A percentile compares a stretch with the other conserved stretches of the same genome.
These are phyloP conservation scores for Diaporthe batatas DNA, from an alignment of 2,329 filamentous ascomycete species.

Conservation along the genomic window DNA sequence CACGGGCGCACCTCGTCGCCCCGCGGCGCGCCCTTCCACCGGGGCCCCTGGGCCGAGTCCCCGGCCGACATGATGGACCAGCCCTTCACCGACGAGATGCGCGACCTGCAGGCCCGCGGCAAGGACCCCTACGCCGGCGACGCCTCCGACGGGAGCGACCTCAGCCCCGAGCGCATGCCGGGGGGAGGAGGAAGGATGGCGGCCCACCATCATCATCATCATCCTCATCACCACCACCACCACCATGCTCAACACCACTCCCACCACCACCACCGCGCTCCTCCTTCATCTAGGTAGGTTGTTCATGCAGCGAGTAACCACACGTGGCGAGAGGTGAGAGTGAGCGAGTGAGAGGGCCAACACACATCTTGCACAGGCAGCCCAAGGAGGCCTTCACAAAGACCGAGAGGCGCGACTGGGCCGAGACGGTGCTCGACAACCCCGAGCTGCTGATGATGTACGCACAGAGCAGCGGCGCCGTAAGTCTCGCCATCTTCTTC, in stretches of 20 bases:
- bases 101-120: slow-evolving; percentile 70
- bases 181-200: slow-evolving; percentile 2
- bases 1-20: slow-evolving; percentile 46
- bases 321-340: too few species aligned
- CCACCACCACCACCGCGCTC: slow-evolving; percentile 11
- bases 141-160: slow-evolving; percentile 50
- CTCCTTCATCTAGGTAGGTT: slow-evolving; percentile 15
- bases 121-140: slow-evolving; percentile 64
- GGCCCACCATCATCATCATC: background rate
- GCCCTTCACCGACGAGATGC: slow-evolving; percentile 64
- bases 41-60: slow-evolving; percentile 53
- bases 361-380: slow-evolving; percentile 21
- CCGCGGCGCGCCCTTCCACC: slow-evolving; percentile 36
- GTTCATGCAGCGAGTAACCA: too few species aligned
- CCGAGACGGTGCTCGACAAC: slow-evolving; percentile 66
- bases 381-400: slow-evolving; percentile 57
- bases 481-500: slow-evolving; percentile 52
- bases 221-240: background rate
- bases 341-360: too few species aligned
- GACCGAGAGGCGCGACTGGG: slow-evolving; percentile 61
- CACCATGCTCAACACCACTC: background rate
- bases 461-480: slow-evolving; percentile 66
- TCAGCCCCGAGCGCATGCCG: slow-evolving; percentile 46
- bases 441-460: slow-evolving; percentile 73
- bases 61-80: slow-evolving; percentile 36